A percentile compares a stretch with the other conserved stretches of the same genome.
Conservation (phyloP, 2,329 filamentous ascomycete genomes). For the Cercospora beticola region DNA sequence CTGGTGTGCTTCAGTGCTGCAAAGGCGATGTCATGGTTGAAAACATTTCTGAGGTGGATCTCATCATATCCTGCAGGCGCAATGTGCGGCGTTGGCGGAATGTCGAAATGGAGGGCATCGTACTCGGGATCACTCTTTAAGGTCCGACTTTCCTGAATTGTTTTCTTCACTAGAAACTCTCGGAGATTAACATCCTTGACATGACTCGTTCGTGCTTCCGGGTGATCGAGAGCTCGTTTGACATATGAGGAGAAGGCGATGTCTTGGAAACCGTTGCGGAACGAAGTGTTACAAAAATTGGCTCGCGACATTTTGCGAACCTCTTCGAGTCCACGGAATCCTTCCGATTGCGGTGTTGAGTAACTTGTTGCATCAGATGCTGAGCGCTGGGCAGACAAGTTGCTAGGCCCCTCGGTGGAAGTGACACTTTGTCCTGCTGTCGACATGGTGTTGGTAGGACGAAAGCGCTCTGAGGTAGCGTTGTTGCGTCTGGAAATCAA, state of each 20-base stretch:
- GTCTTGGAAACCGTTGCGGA: background rate
- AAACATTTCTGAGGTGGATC: slow-evolving; percentile 1
- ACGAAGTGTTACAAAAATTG: background rate
- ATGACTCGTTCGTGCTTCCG: background rate
- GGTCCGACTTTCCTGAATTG: background rate
- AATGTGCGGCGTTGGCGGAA: background rate
- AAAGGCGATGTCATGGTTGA: slow-evolving; percentile 9
- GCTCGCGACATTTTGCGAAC: background rate
- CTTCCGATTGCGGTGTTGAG: background rate
- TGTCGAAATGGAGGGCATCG: slow-evolving; percentile 6
- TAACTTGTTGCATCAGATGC: background rate
- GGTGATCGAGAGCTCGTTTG: slow-evolving; percentile 1
- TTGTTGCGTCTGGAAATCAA: background rate
- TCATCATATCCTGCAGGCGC: slow-evolving; percentile 5
- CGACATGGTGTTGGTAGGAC: background rate
- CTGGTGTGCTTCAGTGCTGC: slow-evolving; percentile 2
- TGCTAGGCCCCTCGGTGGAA: background rate
- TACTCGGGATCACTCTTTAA: background rate
- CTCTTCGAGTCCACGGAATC: background rate
- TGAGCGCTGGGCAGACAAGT: background rate
- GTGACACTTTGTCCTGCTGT: background rate
- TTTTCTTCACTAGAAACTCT: background rate
- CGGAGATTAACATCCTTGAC: background rate
- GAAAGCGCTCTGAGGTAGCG: background rate
- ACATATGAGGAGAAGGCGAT: slow-evolving; percentile 5